Base-by-base conservation (phyloP, 495 filamentous ascomycete genomes). In the Xylaria telfairii region DNA sequence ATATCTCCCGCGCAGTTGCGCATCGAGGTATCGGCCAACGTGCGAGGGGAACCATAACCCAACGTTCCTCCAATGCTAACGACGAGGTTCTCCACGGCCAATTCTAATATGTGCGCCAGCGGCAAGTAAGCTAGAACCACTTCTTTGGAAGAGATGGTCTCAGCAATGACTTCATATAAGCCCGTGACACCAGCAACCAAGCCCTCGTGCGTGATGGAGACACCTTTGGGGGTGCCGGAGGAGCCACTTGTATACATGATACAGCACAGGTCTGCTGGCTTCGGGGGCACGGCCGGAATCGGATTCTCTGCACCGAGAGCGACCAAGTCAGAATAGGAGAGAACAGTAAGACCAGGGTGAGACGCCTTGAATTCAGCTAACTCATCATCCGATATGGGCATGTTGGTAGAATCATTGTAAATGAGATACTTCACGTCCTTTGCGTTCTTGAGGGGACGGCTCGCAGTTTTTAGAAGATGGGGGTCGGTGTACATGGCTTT, bases 221-320 rank as follows among this genome's bases (percentile, higher is more conserved):
- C 94, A 68, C 95, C 95, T 80, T 98, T 98, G 6, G 95, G 95
- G 39, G 90, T 85, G 2, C 95, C 95, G 0, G 95, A 97, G 17
- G 94, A 97, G 24, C 95, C 95, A 8, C 92, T 96, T 17, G 95
- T 98, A 82, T 98, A 98, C 85, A 97, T 98, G 81, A 98, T 94
- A 57, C 95, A 97, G 74, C 92, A 88, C 60, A 89, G 85, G 71
- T 96, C 93, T 1, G 88, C 84, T 0, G 92, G 86, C 41, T 81
- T 81, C 2, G 95, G 93, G n/a, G 87, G 86, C 60, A 88, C 87
- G n/a, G 85, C 83, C 12, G 88, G 85, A 37, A 84, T 82, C 34
- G 92, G 91, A 28, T 91, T 87, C 7, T 86, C 81, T 68, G 86
- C 87, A 46, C 95, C 95, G 24, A 97, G 79, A 9, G 72, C 69